phyloP scores from a whole-genome alignment of 768 basidiomycete species.

The Chlorophyllum brunneum region DNA sequence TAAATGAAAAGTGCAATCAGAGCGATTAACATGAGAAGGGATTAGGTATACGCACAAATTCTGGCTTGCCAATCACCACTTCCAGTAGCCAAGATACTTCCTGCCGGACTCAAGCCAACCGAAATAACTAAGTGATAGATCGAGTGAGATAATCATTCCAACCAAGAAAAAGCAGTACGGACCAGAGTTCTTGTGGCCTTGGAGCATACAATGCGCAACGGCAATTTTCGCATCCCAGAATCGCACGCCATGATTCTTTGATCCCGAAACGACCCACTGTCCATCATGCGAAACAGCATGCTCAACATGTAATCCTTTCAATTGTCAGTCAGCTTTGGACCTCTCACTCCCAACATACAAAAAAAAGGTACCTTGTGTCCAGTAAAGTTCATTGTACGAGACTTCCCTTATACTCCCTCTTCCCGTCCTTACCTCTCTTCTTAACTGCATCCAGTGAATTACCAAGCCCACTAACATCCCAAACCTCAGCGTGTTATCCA shows the following conservation, averaged over 20 bases:
- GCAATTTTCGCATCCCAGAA: slow-evolving; percentile 62
- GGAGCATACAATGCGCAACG: slow-evolving; percentile 73
- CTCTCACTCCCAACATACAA: slow-evolving; percentile 16
- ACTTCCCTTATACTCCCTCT: slow-evolving; percentile 40
- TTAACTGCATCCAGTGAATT: slow-evolving; percentile 48
- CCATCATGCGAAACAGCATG: slow-evolving; percentile 70
- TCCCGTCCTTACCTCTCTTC: slow-evolving; percentile 49
- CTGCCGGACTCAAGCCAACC: slow-evolving; percentile 28
- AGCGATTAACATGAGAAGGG: background rate
- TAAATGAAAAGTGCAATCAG: background rate
- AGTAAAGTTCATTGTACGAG: slow-evolving; percentile 71
- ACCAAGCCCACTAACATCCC: slow-evolving; percentile 78
- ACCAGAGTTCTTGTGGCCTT: slow-evolving; percentile 35
- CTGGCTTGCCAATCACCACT: slow-evolving; percentile 32
- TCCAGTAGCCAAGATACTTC: slow-evolving; percentile 28
- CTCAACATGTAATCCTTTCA: slow-evolving; percentile 47
- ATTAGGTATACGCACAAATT: slow-evolving; percentile 25
- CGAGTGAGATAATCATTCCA: too few relatives aligned
- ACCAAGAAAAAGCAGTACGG: background rate
- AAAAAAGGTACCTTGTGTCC: slow-evolving; percentile 70
- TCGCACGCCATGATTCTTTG: slow-evolving; percentile 77
- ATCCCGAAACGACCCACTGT: slow-evolving; percentile 76
- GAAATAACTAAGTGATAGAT: slow-evolving; percentile 26
- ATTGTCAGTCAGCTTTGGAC: slow-evolving; percentile 38
- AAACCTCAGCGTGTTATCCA: slow-evolving; percentile 81